phyloP scores from a whole-genome alignment of 805 yeast genomes.

The Blastobotrys terrestris region DNA sequence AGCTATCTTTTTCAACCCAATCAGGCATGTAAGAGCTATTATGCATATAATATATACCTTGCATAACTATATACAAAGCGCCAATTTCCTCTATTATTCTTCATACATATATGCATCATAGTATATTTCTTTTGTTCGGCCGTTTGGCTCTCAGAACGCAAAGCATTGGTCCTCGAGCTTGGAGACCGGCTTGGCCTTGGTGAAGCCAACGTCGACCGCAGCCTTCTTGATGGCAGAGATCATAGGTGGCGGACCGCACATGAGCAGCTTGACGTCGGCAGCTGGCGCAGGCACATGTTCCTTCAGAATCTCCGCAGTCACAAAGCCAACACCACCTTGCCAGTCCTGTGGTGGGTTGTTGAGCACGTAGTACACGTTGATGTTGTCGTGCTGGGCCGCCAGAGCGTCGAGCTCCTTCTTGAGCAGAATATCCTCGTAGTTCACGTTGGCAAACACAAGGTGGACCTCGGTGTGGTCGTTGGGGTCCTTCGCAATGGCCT shows the following conservation, averaged over 20 bases:
- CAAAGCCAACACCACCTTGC: conserved; percentile 81
- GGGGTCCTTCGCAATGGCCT: conserved; percentile 67
- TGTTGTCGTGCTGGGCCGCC: conserved; percentile 43
- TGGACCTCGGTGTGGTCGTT: conserved; percentile 68
- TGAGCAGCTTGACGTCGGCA: conserved; percentile 57
- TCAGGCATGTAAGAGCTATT: too few relatives aligned
- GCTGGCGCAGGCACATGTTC: conserved; percentile 56
- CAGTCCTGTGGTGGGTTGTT: conserved; percentile 66
- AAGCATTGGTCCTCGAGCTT: conserved; percentile 88
- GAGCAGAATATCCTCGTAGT: conserved; percentile 71
- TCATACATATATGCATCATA: too few relatives aligned
- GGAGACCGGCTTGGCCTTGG: conserved; percentile 81
- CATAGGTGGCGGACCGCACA: conserved; percentile 96
- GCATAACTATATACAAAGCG: too few relatives aligned
- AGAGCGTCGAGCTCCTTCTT: conserved; percentile 71
- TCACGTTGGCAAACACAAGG: conserved; percentile 75
- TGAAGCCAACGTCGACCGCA: conserved; percentile 64
- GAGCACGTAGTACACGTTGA: conserved; percentile 65
- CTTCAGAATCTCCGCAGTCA: conserved; percentile 66
- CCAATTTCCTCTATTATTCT: too few relatives aligned
- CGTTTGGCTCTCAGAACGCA: conserved; percentile 50
- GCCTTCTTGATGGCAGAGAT: conserved; percentile 76
- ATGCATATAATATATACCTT: too few relatives aligned
- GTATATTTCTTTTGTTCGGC: too few relatives aligned
- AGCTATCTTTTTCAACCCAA: too few relatives aligned